These are phyloP conservation scores for Casuarina cunninghamiana DNA, from an alignment of 306 rosid species.

Conservation along the genomic window DNA sequence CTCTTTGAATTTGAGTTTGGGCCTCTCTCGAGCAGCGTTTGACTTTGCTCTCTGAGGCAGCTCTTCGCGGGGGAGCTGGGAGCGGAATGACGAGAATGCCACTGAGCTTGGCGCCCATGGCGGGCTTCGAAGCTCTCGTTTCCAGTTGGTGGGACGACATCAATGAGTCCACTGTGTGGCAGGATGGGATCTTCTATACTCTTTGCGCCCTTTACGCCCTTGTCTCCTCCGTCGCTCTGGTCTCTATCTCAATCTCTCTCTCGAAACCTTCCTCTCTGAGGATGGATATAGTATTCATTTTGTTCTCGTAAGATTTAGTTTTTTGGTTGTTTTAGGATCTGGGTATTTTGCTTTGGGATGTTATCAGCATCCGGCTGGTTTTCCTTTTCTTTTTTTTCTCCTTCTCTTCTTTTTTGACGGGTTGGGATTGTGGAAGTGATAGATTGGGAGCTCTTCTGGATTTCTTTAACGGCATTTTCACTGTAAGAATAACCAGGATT, in stretches of 20 bases:
- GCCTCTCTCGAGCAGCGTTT: conserved; percentile 8
- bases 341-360: conserved; percentile 7
- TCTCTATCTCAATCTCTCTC: conserved; percentile 26
- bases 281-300: neutral
- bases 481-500: neutral
- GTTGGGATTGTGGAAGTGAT: neutral
- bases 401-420: neutral
- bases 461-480: neutral
- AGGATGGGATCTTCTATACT: conserved; percentile 58
- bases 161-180: conserved; percentile 54
- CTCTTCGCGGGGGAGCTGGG: conserved; percentile 8
- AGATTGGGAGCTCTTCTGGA: neutral
- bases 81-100: conserved; percentile 47
- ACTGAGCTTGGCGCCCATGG: conserved; percentile 44
- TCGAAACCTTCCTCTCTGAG: neutral
- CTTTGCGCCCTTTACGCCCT: conserved; percentile 79
- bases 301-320: neutral
- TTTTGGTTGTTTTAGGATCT: neutral
- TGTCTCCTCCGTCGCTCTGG: conserved; percentile 81
- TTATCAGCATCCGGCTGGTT: neutral
- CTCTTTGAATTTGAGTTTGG: neutral
- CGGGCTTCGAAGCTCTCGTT: conserved; percentile 25
- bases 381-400: neutral
- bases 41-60: neutral
- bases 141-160: conserved; percentile 63